Percentiles rank a stretch among this genome's conserved stretches.
Conservation (phyloP, 495 filamentous ascomycete genomes). For the Parmelia sp. region DNA sequence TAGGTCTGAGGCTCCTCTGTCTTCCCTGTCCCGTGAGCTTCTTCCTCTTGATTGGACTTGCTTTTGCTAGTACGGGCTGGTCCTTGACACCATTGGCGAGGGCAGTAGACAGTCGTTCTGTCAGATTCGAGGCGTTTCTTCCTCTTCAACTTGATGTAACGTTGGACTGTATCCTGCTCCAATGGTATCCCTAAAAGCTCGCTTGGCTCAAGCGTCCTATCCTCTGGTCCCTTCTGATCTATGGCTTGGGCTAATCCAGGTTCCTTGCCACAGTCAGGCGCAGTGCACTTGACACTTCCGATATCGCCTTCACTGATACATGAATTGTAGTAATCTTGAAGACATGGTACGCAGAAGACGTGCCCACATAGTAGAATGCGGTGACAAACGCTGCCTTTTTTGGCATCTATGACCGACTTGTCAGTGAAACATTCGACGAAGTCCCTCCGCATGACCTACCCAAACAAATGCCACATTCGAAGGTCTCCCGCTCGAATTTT, state of each 20-base stretch:
- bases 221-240: slow-evolving; percentile 28
- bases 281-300: slow-evolving; percentile 65
- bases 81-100: slow-evolving; percentile 87
- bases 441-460: slow-evolving; percentile 31
- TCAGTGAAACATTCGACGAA: slow-evolving; percentile 25
- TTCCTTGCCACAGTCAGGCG: slow-evolving; percentile 59
- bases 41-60: slow-evolving; percentile 23
- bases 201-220: slow-evolving; percentile 69
- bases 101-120: slow-evolving; percentile 89
- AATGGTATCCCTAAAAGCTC: slow-evolving; percentile 85
- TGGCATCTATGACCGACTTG: slow-evolving; percentile 55
- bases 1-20: slow-evolving; percentile 10
- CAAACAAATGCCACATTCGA: slow-evolving; percentile 83
- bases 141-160: slow-evolving; percentile 82
- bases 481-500: slow-evolving; percentile 77
- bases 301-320: slow-evolving; percentile 84
- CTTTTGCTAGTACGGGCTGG: slow-evolving; percentile 60
- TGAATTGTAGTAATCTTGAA: slow-evolving; percentile 82
- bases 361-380: slow-evolving; percentile 72
- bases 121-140: slow-evolving; percentile 89
- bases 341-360: slow-evolving; percentile 79
- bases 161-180: slow-evolving; percentile 63
- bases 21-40: neutral
- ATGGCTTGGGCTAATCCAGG: slow-evolving; percentile 12
- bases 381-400: slow-evolving; percentile 80